These are phyloP conservation scores for Lepidium africanum DNA, from an alignment of 345 rosid genomes.

Conservation along the genomic window DNA sequence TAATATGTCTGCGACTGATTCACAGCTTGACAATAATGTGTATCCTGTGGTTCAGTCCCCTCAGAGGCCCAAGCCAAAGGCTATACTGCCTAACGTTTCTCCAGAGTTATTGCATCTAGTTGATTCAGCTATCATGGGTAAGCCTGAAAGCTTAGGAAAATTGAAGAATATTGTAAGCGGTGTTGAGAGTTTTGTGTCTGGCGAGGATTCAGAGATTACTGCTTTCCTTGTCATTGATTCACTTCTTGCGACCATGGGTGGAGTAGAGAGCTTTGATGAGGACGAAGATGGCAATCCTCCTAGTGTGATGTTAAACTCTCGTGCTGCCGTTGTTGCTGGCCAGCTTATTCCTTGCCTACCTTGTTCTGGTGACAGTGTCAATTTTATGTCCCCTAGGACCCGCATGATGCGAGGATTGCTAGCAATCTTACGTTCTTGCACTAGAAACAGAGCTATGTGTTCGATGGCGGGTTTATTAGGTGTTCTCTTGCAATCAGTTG, in stretches of 20 bases:
- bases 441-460: slow-evolving; percentile 98
- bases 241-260: slow-evolving; percentile 98
- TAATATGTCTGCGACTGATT: slow-evolving; percentile 21
- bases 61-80: slow-evolving; percentile 49
- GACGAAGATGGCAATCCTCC: slow-evolving; percentile 90
- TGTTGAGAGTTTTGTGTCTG: slow-evolving; percentile 59
- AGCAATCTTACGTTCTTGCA: slow-evolving; percentile 83
- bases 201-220: slow-evolving; percentile 65
- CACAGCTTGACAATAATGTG: slow-evolving; percentile 16
- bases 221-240: slow-evolving; percentile 86
- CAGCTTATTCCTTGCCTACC: slow-evolving; percentile 89
- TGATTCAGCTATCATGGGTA: slow-evolving; percentile 98
- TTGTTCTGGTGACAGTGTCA: slow-evolving; percentile 53
- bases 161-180: slow-evolving; percentile 81
- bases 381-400: slow-evolving; percentile 85
- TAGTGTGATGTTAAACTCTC: slow-evolving; percentile 93
- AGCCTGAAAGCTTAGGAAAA: slow-evolving; percentile 79
- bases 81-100: slow-evolving; percentile 75
- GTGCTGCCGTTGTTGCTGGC: slow-evolving; percentile 90
- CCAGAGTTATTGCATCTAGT: slow-evolving; percentile 95
- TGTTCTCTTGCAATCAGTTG: slow-evolving; percentile 75
- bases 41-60: slow-evolving; percentile 57
- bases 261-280: slow-evolving; percentile 95
- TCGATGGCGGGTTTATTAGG: slow-evolving; percentile 75
- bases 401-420: slow-evolving; percentile 89